These are phyloP conservation scores for Coniochaeta prunicola DNA, from an alignment of 2,329 filamentous ascomycete genomes.

Conservation along the genomic window DNA sequence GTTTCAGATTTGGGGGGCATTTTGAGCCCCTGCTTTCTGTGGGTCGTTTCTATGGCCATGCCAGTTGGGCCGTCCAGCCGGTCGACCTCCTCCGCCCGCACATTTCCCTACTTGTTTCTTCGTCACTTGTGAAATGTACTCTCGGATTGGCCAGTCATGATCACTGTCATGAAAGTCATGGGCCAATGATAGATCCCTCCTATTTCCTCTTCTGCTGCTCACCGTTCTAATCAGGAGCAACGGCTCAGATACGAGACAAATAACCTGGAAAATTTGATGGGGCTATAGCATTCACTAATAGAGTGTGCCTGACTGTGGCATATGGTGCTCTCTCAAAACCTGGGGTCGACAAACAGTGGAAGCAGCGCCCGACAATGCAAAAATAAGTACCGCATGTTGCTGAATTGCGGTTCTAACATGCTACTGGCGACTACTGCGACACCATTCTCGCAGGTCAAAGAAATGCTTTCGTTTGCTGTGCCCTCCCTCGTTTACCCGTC, in stretches of 20 bases:
- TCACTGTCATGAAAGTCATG: no score
- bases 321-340: not conserved
- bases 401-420: not conserved
- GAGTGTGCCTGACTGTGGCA: no score
- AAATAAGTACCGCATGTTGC: not conserved
- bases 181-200: no score
- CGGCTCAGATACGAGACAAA: no score
- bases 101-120: not conserved
- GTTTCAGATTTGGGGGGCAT: conserved; percentile 1
- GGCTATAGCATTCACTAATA: no score
- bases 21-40: not conserved
- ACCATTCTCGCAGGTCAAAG: not conserved
- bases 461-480: not conserved
- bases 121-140: not conserved
- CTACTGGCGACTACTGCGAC: not conserved
- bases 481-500: not conserved
- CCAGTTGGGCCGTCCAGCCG: not conserved
- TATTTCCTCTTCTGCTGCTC: no score
- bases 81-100: not conserved
- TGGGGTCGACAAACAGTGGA: not conserved
- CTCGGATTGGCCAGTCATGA: not conserved
- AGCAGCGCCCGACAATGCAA: not conserved
- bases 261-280: no score
- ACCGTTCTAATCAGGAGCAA: no score
- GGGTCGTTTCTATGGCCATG: not conserved